phyloP scores from a whole-genome alignment of 768 basidiomycete species.

The Russula compacta region DNA sequence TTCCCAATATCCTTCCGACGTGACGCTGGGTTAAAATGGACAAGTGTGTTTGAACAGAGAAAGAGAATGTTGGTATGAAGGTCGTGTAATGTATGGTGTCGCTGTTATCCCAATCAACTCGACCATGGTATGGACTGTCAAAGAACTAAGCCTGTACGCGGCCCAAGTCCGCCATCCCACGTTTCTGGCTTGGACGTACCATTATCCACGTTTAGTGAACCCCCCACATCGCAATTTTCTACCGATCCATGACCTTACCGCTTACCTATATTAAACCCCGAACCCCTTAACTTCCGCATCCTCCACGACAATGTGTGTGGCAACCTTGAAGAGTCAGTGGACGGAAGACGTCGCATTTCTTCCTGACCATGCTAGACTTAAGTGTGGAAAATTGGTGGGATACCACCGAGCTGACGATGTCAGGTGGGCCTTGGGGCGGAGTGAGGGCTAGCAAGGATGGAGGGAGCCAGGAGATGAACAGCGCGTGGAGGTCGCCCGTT shows the following conservation, averaged over 20 bases:
- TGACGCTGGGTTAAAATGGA: neutral
- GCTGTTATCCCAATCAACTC: neutral
- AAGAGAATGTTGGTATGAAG: neutral
- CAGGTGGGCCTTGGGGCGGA: no score
- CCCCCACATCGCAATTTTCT: neutral
- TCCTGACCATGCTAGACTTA: neutral
- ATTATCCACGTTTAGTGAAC: neutral
- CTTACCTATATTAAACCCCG: neutral
- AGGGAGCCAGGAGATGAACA: no score
- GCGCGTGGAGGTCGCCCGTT: no score
- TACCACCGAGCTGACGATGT: neutral
- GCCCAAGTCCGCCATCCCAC: neutral
- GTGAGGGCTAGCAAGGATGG: no score
- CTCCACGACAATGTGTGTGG: no score
- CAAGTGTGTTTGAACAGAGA: neutral
- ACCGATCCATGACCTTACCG: no score
- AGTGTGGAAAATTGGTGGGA: neutral
- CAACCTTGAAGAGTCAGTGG: neutral
- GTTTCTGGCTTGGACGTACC: neutral
- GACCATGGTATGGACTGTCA: neutral
- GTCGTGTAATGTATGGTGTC: neutral
- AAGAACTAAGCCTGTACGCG: neutral
- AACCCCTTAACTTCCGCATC: neutral
- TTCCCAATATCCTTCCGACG: neutral
- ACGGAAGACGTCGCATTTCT: conserved; percentile 1